Evolutionary conservation across 179 eudicot genomes (phyloP), one percentile per base, ranked within the genome.

Genomic region (Spergularia azorica): DNA sequence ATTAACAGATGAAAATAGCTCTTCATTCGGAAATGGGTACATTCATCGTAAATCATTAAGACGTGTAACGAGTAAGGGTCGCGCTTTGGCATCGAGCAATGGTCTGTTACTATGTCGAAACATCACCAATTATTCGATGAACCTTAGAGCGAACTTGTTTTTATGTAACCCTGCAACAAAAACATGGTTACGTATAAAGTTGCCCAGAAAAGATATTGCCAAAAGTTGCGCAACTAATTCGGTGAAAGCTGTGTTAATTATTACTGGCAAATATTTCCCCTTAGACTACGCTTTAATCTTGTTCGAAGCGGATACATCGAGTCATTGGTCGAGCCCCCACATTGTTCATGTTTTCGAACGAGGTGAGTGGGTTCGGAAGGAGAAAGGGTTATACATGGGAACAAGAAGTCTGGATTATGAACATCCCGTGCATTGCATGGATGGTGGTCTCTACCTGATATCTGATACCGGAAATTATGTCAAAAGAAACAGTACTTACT

Each of bases 141-240:
- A 18, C 0, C 48, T 59, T 26, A 26, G 32, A 10, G 5, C 52
- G 0, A 15, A 18, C 11, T n/a, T 76, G 0, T 73, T 83, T 18
- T 5, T 83, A 9, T 83, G 83, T 32, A 83, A 80, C 38, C 83
- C 83, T 0, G 26, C 58, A 0, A 77, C 80, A 0, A 39, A 15
- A n/a, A 72, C 26, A 15, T 46, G 77, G 51, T 14, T 20, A n/a
- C 67, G 74, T 10, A 54, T 79, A 1, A 15, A 17, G 9, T 10
- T 41, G 13, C 82, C 76, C 6, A 50, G n/a, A 9, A 11, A 39
- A 13, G 6, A 57, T 14, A 56, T 72, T 15, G 26, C 13, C 15
- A 64, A 26, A 11, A 8, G 8, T 0, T 11, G 7, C 12, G 0
- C 7, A 4, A 0, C 7, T 1, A 5, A 72, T 43, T 0, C 1